Conservation (phyloP, 768 basidiomycete genomes). For the Suillus sp. region DNA sequence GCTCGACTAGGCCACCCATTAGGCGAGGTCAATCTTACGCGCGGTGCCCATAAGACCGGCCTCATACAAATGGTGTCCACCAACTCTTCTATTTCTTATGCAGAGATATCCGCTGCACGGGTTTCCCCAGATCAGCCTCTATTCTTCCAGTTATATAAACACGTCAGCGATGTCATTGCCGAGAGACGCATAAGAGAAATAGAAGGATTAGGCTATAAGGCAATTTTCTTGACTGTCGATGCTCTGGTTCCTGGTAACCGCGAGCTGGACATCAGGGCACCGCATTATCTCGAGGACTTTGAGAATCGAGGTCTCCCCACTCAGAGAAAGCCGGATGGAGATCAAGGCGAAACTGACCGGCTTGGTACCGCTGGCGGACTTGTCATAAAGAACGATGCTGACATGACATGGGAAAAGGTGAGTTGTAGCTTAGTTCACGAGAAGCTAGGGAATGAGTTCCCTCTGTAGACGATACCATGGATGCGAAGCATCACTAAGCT, state of each 20-base stretch:
- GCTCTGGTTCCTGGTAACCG: constrained; percentile 82
- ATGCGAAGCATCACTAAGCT: constrained; percentile 66
- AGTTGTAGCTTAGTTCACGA: constrained; percentile 11
- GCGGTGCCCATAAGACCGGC: constrained; percentile 61
- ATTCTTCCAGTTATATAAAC: constrained; percentile 89
- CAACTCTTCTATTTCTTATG: constrained; percentile 70
- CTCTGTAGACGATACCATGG: constrained; percentile 71
- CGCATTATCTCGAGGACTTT: constrained; percentile 57
- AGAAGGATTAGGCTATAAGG: constrained; percentile 76
- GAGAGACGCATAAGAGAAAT: constrained; percentile 71
- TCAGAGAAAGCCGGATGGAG: constrained; percentile 25
- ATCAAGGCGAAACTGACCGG: constrained; percentile 41
- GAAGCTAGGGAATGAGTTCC: neutral
- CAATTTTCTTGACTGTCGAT: constrained; percentile 91
- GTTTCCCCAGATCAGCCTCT: constrained; percentile 58
- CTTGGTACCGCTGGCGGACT: constrained; percentile 71
- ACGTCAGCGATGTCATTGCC: constrained; percentile 65
- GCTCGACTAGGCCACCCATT: constrained; percentile 87
- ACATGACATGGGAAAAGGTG: constrained; percentile 80
- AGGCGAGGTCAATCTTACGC: constrained; percentile 85
- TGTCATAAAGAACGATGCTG: constrained; percentile 63
- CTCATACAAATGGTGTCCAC: constrained; percentile 88
- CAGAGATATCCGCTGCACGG: constrained; percentile 59
- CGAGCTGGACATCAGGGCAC: constrained; percentile 69
- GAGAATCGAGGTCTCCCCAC: constrained; percentile 41